Evolutionary conservation across 2,329 filamentous ascomycete genomes (phyloP).

Genomic region (Fusarium multiceps): DNA sequence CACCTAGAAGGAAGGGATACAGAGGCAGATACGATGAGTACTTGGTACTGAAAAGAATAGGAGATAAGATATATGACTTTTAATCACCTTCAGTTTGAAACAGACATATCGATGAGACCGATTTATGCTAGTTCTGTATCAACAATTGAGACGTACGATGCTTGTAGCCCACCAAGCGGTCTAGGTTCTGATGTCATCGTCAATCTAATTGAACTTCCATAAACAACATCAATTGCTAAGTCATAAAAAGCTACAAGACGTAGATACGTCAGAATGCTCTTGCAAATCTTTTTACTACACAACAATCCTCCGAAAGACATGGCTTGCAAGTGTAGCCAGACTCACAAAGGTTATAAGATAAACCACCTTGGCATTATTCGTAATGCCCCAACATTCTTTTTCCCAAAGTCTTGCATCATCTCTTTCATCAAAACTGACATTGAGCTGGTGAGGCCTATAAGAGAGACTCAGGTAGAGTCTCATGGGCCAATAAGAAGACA

Average conservation of each 20-base stretch:
- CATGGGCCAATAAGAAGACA: slow-evolving; percentile 29
- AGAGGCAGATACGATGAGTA: slow-evolving; percentile 22
- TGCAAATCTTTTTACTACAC: slow-evolving; percentile 38
- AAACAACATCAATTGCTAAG: slow-evolving; percentile 36
- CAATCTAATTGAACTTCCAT: neutral
- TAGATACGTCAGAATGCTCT: slow-evolving; percentile 14
- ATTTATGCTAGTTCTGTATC: neutral
- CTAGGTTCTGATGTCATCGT: neutral
- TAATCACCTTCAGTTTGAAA: slow-evolving; percentile 4
- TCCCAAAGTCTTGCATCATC: slow-evolving; percentile 19
- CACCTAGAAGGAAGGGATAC: neutral
- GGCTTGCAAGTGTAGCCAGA: slow-evolving; percentile 14
- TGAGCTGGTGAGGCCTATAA: neutral
- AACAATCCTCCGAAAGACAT: slow-evolving; percentile 31
- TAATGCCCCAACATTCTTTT: slow-evolving; percentile 17
- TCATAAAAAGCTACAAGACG: slow-evolving; percentile 32
- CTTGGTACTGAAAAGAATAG: slow-evolving; percentile 13
- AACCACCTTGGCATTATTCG: slow-evolving; percentile 18
- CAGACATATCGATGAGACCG: neutral
- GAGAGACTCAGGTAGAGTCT: slow-evolving; percentile 9
- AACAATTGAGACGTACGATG: neutral
- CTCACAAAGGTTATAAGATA: slow-evolving; percentile 3
- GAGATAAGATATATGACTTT: slow-evolving; percentile 21
- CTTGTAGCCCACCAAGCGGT: neutral
- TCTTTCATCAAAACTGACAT: slow-evolving; percentile 15